Base-by-base conservation (phyloP, 2,329 filamentous ascomycete species). In the Colletotrichum lentis region DNA sequence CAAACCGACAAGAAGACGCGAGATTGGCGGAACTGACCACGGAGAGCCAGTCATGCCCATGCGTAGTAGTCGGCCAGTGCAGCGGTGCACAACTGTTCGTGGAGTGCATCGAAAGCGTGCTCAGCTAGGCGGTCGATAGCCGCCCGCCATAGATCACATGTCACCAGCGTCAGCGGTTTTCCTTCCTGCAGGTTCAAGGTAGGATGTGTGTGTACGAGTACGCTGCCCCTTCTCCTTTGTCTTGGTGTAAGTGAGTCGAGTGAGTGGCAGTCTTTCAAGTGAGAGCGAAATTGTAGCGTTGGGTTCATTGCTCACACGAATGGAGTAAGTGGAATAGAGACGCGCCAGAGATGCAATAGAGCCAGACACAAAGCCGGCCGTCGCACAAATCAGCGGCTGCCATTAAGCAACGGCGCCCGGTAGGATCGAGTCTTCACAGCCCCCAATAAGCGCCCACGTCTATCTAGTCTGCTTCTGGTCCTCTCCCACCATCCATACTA, bases 241-340 rank as follows among this genome's bases (percentile, higher is more conserved):
- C 39, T 53, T 58, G 50, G 56, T 24, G 18, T 31, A 22, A 18
- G 56, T 31, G 27, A 31, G 27, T 31, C 27, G 8, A 31, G 27
- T 31, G 27, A 31, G 27, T 37, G 24, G n/a, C 16, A 50, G 39
- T 27, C 63, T n/a, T 54, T 55, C 16, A 44, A 44, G 16, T n/a
- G 1, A 14, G 31, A 46, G 44, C 61, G 61, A 64, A 22, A 64
- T 67, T 57, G n/a, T 31, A 16, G 24, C 54, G n/a, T 53, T 64
- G 50, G 57, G 55, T 41, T 63, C 59, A 41, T 44, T 67, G 59
- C 52, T 41, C 46, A 57, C 58, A 63, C 58, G 37, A 63, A 67
- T 7, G 46, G 43, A 50, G 52, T 44, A 55, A 54, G 47, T 53
- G 24, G 20, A 16, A 20, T 47, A 20, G 24, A 39, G 37, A 41